phyloP scores from a whole-genome alignment of 2,329 filamentous ascomycete genomes.

The Sclerotinia nivalis region DNA sequence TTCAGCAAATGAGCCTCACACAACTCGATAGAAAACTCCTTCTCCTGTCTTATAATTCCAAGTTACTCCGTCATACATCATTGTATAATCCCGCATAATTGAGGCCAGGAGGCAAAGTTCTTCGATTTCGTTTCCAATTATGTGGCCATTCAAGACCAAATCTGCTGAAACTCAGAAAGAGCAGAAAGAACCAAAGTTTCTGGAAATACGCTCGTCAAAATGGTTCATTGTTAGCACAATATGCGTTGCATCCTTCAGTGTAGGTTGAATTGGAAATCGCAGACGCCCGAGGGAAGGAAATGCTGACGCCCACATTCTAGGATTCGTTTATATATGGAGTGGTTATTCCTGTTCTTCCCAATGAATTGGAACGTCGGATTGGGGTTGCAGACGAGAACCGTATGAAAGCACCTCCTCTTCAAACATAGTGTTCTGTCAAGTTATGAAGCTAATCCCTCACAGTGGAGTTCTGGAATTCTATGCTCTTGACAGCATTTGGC shows the following conservation, averaged over 20 bases:
- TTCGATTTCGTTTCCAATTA: neutral
- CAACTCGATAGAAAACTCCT: neutral
- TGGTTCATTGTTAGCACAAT: slow-evolving; percentile 26
- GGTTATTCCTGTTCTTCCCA: slow-evolving; percentile 66
- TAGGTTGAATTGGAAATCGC: neutral
- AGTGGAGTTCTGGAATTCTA: slow-evolving; percentile 69
- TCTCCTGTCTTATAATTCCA: neutral
- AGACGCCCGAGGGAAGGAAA: neutral
- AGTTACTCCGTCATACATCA: neutral
- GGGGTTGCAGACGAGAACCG: slow-evolving; percentile 48
- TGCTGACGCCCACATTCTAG: slow-evolving; percentile 19
- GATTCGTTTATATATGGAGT: slow-evolving; percentile 63
- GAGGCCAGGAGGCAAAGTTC: neutral
- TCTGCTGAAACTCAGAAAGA: neutral
- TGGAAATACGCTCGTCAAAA: slow-evolving; percentile 29
- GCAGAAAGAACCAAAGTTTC: neutral
- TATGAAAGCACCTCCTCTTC: neutral
- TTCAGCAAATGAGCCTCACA: neutral
- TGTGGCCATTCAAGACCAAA: neutral
- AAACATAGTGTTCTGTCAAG: neutral
- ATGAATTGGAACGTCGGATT: slow-evolving; percentile 58
- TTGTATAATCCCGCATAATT: neutral
- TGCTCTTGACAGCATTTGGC: slow-evolving; percentile 69
- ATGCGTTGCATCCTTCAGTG: slow-evolving; percentile 25
- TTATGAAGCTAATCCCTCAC: slow-evolving; percentile 32